Evolutionary conservation across 148 eudicot genomes (phyloP), one percentile per base, ranked within the genome.

Genomic region (Camellia granthamiana): DNA sequence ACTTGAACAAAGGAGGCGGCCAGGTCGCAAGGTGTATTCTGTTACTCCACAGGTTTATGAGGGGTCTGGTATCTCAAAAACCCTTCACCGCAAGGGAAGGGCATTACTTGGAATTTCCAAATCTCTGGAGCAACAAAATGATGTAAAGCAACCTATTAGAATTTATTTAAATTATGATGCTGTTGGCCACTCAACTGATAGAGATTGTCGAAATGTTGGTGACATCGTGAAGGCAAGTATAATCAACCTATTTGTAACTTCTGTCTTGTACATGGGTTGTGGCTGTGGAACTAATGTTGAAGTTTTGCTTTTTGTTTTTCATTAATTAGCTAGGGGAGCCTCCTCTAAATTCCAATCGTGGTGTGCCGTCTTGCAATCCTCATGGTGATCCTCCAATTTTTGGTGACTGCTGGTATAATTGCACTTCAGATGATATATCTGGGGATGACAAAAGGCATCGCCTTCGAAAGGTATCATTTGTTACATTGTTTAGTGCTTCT

Each of bases 321-420:
- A 41, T 72, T 80, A 56, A 58, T 79, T 89, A 95, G 99, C 88
- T 96, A 65, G 99, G 99, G 70, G 99, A 96, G 87, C 99, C 99
- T 82, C 86, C 90, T 38, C 80, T 87, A 56, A 90, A 86, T 63
- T 83, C 95, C 84, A 69, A 81, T 74, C 84, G 85, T 0, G 92
- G 93, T 38, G 77, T 74, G 62, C 97, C 91, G 77, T 85, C 92
- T 70, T 93, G 99, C 84, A 90, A 90, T 85, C 89, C 99, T 79
- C 93, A 85, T 77, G 78, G 84, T 72, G 91, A 92, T 86, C 97
- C 95, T 76, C 98, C 95, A 7, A 66, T 93, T 78, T 81, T 85
- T 59, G 99, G 92, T 70, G 98, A 96, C 77, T 96, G 99, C 84
- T 96, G 99, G 99, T 96, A 96, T 85, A 96, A 92, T 79, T 96